Percentiles rank a stretch among this genome's conserved stretches.
Conservation (phyloP, 2,329 filamentous ascomycete species). For the Aspergillus thermomutatus region DNA sequence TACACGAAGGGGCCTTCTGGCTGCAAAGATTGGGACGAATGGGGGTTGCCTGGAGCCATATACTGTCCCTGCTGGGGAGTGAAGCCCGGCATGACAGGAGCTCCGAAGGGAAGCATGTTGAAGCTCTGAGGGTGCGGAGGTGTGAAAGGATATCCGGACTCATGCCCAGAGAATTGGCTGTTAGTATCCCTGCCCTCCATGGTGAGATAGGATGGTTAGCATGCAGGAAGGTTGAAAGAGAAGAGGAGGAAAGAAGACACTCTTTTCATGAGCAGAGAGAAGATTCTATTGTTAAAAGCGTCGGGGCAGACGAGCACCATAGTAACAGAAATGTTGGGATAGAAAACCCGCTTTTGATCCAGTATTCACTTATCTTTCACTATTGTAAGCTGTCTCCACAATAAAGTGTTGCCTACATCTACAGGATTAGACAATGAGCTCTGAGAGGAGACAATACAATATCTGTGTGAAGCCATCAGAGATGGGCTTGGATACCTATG, state of each 20-base stretch:
- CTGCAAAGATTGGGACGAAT: background rate
- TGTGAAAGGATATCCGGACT: background rate
- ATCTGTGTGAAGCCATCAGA: background rate
- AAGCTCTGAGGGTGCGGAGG: background rate
- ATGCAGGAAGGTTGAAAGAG: background rate
- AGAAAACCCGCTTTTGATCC: background rate
- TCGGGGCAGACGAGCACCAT: background rate
- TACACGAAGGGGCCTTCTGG: background rate
- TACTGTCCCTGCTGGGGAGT: background rate
- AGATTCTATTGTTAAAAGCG: background rate
- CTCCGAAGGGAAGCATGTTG: background rate
- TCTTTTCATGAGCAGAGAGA: background rate
- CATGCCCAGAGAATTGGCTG: background rate
- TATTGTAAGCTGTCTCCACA: background rate
- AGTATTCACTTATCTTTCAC: background rate
- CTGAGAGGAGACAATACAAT: background rate
- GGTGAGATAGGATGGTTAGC: background rate
- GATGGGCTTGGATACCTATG: background rate
- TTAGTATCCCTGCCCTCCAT: constrained; percentile 1
- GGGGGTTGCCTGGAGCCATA: background rate
- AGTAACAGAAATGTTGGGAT: background rate
- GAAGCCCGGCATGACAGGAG: background rate
- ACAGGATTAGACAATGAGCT: background rate
- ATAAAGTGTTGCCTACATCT: background rate
- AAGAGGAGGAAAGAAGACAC: background rate